Percentiles rank a stretch among this genome's conserved stretches.
Conservation (phyloP, 2,329 filamentous ascomycete genomes). For the Fusarium mexicanum region DNA sequence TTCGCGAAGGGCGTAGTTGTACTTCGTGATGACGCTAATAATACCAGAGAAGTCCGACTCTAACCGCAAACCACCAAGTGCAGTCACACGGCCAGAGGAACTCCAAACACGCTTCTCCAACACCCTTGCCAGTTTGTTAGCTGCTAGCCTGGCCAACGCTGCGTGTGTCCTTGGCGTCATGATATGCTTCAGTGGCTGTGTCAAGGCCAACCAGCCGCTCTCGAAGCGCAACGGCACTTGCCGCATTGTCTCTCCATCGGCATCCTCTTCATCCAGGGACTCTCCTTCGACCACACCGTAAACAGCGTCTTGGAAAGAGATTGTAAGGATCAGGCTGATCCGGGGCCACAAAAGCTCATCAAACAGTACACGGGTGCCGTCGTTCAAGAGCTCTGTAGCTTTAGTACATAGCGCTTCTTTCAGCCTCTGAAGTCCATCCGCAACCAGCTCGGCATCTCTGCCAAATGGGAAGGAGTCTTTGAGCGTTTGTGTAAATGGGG, state of each 20-base stretch:
- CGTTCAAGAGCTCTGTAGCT: background rate
- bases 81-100: background rate
- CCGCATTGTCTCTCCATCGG: accelerated
- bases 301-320: background rate
- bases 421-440: background rate
- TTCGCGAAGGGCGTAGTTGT: background rate
- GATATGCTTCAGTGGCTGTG: background rate
- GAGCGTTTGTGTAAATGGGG: background rate
- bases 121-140: background rate
- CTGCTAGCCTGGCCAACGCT: background rate
- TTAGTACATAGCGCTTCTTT: background rate
- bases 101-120: background rate
- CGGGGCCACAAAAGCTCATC: background rate
- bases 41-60: background rate
- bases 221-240: background rate
- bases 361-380: background rate
- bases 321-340: background rate
- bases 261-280: background rate
- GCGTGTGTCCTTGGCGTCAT: background rate
- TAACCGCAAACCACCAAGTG: background rate
- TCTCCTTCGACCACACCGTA: background rate
- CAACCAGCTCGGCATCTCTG: background rate
- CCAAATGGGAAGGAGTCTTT: background rate
- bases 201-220: background rate
- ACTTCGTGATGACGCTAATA: background rate